These are phyloP conservation scores for Stephania cephalantha DNA, from an alignment of 164 flowering plant species.

Conservation along the genomic window DNA sequence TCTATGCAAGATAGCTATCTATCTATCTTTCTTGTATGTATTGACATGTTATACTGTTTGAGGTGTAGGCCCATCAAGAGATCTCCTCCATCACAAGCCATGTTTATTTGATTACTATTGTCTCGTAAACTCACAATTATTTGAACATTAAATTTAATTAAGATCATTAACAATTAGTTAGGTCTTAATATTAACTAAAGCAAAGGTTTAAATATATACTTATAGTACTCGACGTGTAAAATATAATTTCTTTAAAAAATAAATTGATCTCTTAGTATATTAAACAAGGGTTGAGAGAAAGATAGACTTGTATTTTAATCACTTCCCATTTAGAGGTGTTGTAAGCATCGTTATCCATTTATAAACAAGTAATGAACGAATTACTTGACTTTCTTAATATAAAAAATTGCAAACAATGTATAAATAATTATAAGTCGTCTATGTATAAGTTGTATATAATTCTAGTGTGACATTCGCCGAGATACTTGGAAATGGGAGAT, in stretches of 20 bases:
- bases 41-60: not conserved
- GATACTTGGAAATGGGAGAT: no score
- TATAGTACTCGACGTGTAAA: no score
- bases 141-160: not conserved
- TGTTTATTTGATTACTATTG: no score
- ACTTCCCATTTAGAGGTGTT: no score
- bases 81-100: not conserved
- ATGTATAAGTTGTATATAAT: no score
- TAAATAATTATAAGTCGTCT: no score
- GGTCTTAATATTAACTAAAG: not conserved
- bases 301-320: no score
- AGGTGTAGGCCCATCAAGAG: not conserved
- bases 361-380: not conserved
- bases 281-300: no score
- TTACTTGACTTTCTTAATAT: not conserved
- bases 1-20: not conserved
- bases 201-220: no score
- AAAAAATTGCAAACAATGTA: no score
- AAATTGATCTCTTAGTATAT: not conserved
- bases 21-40: not conserved
- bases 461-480: no score
- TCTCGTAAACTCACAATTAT: not conserved
- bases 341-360: no score
- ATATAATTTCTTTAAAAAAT: not conserved
- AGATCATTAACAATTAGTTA: not conserved